Percentiles rank a stretch among this genome's conserved stretches.
phyloP scores from a whole-genome alignment of 495 filamentous ascomycete species.

The Lophiotrema nucula region DNA sequence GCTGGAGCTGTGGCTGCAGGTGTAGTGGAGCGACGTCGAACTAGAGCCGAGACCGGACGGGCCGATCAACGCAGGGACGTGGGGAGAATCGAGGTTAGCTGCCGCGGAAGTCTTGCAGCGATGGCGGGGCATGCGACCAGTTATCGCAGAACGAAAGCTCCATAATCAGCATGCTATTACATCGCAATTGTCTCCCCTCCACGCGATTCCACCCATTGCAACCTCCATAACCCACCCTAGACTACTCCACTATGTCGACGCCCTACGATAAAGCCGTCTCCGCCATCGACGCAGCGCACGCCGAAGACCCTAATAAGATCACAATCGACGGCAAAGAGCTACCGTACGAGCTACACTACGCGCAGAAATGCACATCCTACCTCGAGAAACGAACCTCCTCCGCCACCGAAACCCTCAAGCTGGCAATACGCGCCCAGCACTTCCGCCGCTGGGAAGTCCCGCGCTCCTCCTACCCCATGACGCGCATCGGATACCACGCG shows the following conservation, averaged over 20 bases:
- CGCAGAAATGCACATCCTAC: constrained; percentile 71
- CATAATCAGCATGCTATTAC: no score
- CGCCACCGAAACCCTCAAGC: constrained; percentile 61
- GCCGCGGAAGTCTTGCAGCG: not conserved
- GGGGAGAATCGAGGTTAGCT: not conserved
- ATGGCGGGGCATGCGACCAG: not conserved
- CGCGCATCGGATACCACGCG: constrained; percentile 66
- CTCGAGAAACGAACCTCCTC: constrained; percentile 54
- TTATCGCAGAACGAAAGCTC: no score
- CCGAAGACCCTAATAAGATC: constrained; percentile 60
- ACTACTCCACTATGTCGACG: not conserved
- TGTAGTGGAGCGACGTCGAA: no score
- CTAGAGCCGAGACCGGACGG: not conserved
- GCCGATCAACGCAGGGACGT: not conserved
- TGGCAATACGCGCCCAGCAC: constrained; percentile 81
- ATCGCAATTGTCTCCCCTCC: no score
- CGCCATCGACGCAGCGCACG: constrained; percentile 71
- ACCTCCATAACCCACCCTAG: not conserved
- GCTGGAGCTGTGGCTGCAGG: no score
- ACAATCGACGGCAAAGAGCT: constrained; percentile 42
- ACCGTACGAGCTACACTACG: constrained; percentile 79
- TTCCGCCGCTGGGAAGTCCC: constrained; percentile 80
- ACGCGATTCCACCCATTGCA: not conserved
- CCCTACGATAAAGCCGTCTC: constrained; percentile 51
- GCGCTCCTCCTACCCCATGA: constrained; percentile 64